Base-by-base conservation (phyloP, 768 basidiomycete species). In the Russula griseocarnosa region DNA sequence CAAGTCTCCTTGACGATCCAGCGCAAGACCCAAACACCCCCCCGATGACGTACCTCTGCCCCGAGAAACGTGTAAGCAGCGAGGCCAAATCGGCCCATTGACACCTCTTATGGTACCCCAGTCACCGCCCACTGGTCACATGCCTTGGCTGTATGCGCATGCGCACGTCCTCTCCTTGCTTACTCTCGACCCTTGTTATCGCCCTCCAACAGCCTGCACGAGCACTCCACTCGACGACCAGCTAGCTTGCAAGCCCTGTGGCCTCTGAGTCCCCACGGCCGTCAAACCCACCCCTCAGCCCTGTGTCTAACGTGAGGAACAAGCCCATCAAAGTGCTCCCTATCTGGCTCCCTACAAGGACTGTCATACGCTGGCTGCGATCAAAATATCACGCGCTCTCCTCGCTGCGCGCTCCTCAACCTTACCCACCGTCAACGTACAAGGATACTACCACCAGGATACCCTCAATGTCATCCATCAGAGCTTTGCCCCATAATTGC, bases 1-100 rank as follows among this genome's bases (percentile, higher is more conserved):
- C 64, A 24, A 57, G 63, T 63, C 57, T 55, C 63, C 63, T 59
- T 63, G 63, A 32, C 26, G 58, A 63, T 59, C 46, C 8, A 47
- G 32, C 38, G 22, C 40, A 11, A 34, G 26, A 20, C 52, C 6
- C 26, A 28, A 28, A 24, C 14, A 26, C 52, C 1, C 60, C 3
- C 52, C 32, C 42, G n/a, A 56, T 65, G 64, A 65, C 64, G 64
- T 65, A 60, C 16, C 36, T 11, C 26, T 10, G 10, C 20, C n/a
- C 1, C 1, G 7, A 28, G 46, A 44, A 62, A 46, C 54, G 64
- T 56, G 59, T 51, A 2, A 0, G 52, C 64, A 52, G 47, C 42
- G 60, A 61, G 64, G 64, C 50, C 26, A 32, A 18, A 13, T n/a
- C 3, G 34, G 7, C 44, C 57, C 32, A 13, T 22, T 38, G 62